These are phyloP conservation scores for Botryosphaeria agaves DNA, from an alignment of 2,329 filamentous ascomycete species.

Conservation along the genomic window DNA sequence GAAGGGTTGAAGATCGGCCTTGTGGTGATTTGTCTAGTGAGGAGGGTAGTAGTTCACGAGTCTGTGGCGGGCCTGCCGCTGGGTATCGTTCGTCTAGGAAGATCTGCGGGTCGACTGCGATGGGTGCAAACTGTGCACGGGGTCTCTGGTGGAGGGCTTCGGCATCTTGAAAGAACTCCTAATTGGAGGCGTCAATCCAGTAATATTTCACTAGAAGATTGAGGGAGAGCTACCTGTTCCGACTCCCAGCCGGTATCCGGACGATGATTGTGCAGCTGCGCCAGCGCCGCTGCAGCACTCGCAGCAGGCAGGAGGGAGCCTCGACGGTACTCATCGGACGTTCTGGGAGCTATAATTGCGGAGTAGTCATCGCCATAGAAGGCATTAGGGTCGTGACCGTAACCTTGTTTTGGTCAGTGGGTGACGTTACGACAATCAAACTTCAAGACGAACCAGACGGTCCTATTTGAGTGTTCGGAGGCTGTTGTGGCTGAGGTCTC, in stretches of 20 bases:
- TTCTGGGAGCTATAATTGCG: slow-evolving; percentile 35
- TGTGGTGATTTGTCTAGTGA: slow-evolving; percentile 69
- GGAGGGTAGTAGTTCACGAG: slow-evolving; percentile 64
- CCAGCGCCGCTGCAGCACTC: slow-evolving; percentile 70
- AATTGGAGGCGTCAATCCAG: no score
- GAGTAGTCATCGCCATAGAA: slow-evolving; percentile 9
- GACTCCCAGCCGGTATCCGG: slow-evolving; percentile 62
- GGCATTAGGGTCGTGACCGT: no score
- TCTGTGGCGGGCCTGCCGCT: slow-evolving; percentile 40
- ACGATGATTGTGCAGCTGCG: slow-evolving; percentile 68
- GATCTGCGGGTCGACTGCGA: slow-evolving; percentile 50
- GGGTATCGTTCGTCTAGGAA: slow-evolving; percentile 28
- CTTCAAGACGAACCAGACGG: slow-evolving; percentile 6
- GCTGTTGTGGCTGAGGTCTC: slow-evolving; percentile 35
- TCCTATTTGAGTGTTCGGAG: slow-evolving; percentile 20
- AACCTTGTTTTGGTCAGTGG: slow-evolving; percentile 14
- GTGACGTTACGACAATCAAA: slow-evolving; percentile 8
- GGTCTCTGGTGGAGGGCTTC: slow-evolving; percentile 20
- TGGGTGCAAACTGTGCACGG: slow-evolving; percentile 20
- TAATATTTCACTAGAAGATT: no score
- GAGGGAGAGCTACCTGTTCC: slow-evolving; percentile 51
- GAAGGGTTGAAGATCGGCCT: slow-evolving; percentile 73
- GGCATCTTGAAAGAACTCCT: no score
- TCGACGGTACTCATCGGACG: slow-evolving; percentile 50
- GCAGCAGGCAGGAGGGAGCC: slow-evolving; percentile 48